Evolutionary conservation across 805 yeast species (phyloP), one percentile per base, ranked within the genome.

Genomic region (Spathaspora gorwiae): DNA sequence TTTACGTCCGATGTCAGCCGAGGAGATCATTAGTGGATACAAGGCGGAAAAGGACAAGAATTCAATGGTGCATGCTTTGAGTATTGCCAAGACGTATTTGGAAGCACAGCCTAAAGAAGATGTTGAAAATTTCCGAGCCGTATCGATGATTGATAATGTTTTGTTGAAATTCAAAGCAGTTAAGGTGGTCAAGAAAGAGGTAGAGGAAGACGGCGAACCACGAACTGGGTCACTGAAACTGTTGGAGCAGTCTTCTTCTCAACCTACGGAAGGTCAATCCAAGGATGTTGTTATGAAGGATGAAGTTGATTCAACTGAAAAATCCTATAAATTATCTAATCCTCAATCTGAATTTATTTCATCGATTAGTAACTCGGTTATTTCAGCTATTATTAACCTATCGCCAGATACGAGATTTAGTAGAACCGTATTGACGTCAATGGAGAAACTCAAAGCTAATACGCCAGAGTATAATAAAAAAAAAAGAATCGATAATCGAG

Each of bases 401-500:
- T 54, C 56, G 12, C 47, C 51, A 14, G 36, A 60, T 5, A 42
- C 59, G 7, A 55, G 55, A 30, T 53, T 54, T 11, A 47, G 53
- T 9, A 49, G 50, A 40, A 39, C 35, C 27, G 38, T 52, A 2
- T 45, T 53, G 9, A 26, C 57, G 2, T 47, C 52, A 3, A 51
- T 56, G 0, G 58, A 57, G 5, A 66, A 59, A 47, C 62, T 63
- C 0, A 61, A 56, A 6, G 47, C 57, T 8, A 68, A 65, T 27
- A 53, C 63, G 2, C 54, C 61, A 8, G 78, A 75, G 47, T 67
- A 70, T 39, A 75, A 75, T 49, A 88, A 83, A 54, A 75, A 79
- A 49, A 69, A 82, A 9, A 66, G 90, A 40, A 54, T 75, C 26
- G 90, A 81, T 40, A 88, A 88, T 56, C 70, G 95, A 40, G 87